Conservation (phyloP, 2,329 filamentous ascomycete genomes). For the Talaromyces sp. region DNA sequence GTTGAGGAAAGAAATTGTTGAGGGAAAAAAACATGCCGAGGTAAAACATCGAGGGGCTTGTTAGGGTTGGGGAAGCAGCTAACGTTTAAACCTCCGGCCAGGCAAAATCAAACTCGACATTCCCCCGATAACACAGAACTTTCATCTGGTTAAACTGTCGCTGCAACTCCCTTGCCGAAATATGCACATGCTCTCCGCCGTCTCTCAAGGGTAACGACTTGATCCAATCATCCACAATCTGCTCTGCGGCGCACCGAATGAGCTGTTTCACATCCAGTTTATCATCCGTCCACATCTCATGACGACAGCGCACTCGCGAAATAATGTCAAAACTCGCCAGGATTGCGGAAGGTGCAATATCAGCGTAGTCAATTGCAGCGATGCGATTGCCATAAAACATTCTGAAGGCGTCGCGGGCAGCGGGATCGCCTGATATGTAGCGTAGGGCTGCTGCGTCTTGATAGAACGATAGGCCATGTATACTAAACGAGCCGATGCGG, state of each 20-base stretch:
- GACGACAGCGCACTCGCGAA: slow-evolving; percentile 7
- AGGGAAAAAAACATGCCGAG: not conserved
- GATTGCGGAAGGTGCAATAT: slow-evolving; percentile 7
- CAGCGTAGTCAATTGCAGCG: slow-evolving; percentile 2
- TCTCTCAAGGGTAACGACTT: not conserved
- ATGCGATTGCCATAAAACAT: slow-evolving; percentile 12
- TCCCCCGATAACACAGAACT: not conserved
- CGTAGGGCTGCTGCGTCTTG: slow-evolving; percentile 9
- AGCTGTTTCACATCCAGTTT: slow-evolving; percentile 3
- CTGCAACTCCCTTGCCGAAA: not conserved
- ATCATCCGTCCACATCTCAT: slow-evolving; percentile 8
- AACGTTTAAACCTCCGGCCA: slow-evolving; percentile 3
- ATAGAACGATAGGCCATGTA: slow-evolving; percentile 6
- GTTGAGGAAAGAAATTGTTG: too few relatives aligned
- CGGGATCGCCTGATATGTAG: not conserved
- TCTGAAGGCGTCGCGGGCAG: slow-evolving; percentile 1
- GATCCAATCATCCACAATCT: slow-evolving; percentile 10
- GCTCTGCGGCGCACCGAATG: slow-evolving; percentile 2
- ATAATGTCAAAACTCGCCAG: slow-evolving; percentile 6
- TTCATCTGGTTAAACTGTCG: not conserved
- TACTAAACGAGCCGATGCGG: not conserved
- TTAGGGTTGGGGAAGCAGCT: not conserved
- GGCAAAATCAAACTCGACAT: slow-evolving; percentile 1
- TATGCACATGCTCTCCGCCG: not conserved
- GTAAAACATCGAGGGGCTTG: not conserved